Evolutionary conservation across 768 basidiomycete genomes (phyloP).

Genomic region (Lentinula boryana): DNA sequence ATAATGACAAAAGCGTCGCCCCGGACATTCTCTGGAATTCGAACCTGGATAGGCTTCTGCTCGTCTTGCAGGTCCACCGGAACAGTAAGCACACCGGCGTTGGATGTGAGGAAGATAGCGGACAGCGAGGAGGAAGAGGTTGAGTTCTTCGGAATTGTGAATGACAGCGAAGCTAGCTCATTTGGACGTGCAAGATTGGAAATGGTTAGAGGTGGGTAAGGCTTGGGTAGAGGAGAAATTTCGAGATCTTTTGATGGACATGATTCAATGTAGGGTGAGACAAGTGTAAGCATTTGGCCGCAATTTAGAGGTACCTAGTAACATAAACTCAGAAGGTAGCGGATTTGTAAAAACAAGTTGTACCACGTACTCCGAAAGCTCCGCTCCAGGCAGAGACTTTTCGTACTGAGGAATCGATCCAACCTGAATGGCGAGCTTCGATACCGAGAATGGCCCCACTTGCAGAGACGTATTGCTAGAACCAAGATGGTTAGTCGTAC

Average conservation of each 20-base stretch:
- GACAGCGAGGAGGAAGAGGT: slow-evolving; percentile 17
- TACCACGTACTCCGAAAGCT: slow-evolving; percentile 44
- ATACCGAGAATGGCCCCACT: slow-evolving; percentile 44
- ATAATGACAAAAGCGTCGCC: slow-evolving; percentile 52
- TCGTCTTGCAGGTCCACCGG: slow-evolving; percentile 28
- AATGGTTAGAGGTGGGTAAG: slow-evolving; percentile 36
- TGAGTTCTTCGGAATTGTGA: slow-evolving; percentile 21
- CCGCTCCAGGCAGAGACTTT: slow-evolving; percentile 50
- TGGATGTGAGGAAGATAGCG: slow-evolving; percentile 30
- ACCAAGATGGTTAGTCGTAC: neutral
- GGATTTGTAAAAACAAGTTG: slow-evolving; percentile 1
- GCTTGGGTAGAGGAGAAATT: slow-evolving; percentile 3
- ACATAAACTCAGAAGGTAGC: neutral
- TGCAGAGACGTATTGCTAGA: slow-evolving; percentile 29
- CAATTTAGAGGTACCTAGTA: slow-evolving; percentile 32
- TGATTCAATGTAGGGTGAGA: slow-evolving; percentile 38
- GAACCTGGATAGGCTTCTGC: slow-evolving; percentile 18
- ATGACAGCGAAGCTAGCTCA: slow-evolving; percentile 25
- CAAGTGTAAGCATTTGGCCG: slow-evolving; percentile 34
- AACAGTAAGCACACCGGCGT: slow-evolving; percentile 19
- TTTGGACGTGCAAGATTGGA: slow-evolving; percentile 39
- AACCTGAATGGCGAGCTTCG: slow-evolving; percentile 61
- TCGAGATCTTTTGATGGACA: slow-evolving; percentile 33
- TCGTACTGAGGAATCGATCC: slow-evolving; percentile 47
- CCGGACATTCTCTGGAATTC: slow-evolving; percentile 34